Evolutionary conservation across 2,329 filamentous ascomycete species (phyloP).

Genomic region (Fonsecaea nubica): DNA sequence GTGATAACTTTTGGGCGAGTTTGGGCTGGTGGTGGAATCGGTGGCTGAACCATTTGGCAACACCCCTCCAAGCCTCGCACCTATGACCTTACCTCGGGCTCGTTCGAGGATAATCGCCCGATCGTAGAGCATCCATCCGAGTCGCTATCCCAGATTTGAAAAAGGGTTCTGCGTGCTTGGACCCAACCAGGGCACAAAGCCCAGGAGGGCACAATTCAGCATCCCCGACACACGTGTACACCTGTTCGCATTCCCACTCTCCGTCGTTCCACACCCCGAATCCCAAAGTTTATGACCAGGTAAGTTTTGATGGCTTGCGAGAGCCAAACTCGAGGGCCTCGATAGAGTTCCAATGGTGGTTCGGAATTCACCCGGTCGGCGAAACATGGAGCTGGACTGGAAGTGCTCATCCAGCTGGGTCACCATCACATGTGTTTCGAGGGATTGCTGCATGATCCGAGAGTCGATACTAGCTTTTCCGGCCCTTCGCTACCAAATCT

Average conservation of each 20-base stretch:
- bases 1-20: background rate
- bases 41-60: background rate
- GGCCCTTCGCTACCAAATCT: conserved; percentile 3
- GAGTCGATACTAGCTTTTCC: conserved; percentile 15
- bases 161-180: background rate
- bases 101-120: background rate
- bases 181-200: background rate
- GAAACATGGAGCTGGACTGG: too few relatives aligned
- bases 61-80: background rate
- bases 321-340: conserved; percentile 9
- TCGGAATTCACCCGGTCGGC: conserved; percentile 1
- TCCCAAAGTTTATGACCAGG: conserved; percentile 6
- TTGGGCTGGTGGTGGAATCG: background rate
- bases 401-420: too few relatives aligned
- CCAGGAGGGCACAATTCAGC: background rate
- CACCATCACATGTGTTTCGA: background rate
- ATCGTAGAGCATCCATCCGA: background rate
- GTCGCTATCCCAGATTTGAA: background rate
- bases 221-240: background rate
- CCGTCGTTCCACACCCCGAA: background rate
- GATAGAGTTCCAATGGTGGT: conserved; percentile 11
- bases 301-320: background rate
- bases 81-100: background rate
- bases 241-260: background rate
- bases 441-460: background rate